Evolutionary conservation across 352 stramenopile species (phyloP), one percentile per base, ranked within the genome.

Genomic region (Phytophthora litchii): DNA sequence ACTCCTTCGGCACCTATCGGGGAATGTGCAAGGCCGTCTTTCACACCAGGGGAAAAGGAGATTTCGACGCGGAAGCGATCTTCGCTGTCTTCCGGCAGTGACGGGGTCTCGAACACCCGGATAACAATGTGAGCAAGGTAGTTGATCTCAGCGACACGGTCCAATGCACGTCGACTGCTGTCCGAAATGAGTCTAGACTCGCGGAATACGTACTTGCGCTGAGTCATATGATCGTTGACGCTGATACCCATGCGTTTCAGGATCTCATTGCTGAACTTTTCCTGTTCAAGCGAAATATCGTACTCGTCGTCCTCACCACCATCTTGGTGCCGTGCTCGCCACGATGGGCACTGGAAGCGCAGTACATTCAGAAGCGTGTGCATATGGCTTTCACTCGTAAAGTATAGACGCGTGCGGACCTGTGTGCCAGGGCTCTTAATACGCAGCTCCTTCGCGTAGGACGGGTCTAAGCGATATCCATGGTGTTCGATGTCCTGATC

Each of bases 121-220:
- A 99, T 98, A 3, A 99, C 92, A 49, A 99, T 91, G 60, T 99
- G 97, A 14, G 97, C 98, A 6, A 99, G 73, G 65, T 99, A 99
- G 70, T 98, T 98, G 37, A 99, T 83, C 74, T 99, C 97, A 11
- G 82, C 83, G 36, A 98, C 78, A 47, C 94, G 88, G 47, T 97
- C 80, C 47, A 97, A 57, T 23, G 83, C 82, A 37, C 74, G 59
- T 21, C 74, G 82, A 55, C 76, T 91, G 31, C 78, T 80, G 52
- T 88, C 75, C 14, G 83, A 88, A 51, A 93, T 85, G 54, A 95
- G 77, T 54, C 91, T 93, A 37, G 86, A 86, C 64, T 88, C 72
- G 64, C 78, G 72, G 60, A 92, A 92, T 29, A 91, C 72, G 67
- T 93, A 93, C 61, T 89, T 91, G 56, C 77, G 77, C 56, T 91